phyloP scores from a whole-genome alignment of 2,329 filamentous ascomycete species.

The Hymenoscyphus fructigenus region DNA sequence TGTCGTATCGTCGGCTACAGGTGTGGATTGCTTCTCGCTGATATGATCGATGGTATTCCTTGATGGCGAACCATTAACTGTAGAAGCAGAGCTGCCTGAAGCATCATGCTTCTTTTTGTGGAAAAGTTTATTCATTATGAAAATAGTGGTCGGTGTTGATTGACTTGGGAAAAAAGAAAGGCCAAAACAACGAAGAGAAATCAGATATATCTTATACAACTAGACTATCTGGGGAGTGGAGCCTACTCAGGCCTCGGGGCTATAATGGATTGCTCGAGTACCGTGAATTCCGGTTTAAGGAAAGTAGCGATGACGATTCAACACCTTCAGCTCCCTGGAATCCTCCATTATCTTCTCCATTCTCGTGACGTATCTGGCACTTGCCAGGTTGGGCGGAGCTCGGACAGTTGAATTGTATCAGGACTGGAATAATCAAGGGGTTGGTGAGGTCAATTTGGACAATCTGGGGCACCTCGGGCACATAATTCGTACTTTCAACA shows the following conservation, averaged over 20 bases:
- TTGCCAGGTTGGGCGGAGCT: background rate
- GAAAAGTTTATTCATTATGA: slow-evolving; percentile 15
- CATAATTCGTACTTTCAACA: background rate
- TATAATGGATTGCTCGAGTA: background rate
- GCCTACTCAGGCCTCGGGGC: background rate
- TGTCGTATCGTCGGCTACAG: background rate
- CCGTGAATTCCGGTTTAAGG: background rate
- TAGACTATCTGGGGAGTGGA: slow-evolving; percentile 1
- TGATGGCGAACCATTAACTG: slow-evolving; percentile 5
- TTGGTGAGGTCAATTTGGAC: background rate
- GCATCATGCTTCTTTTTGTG: slow-evolving; percentile 13
- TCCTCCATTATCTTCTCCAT: background rate
- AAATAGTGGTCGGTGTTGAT: background rate
- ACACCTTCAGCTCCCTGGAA: background rate
- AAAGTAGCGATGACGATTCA: background rate
- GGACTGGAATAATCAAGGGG: background rate
- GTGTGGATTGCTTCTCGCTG: slow-evolving; percentile 5
- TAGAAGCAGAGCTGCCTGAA: slow-evolving; percentile 14
- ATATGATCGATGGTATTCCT: background rate
- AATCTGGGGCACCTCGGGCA: background rate
- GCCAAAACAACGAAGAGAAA: background rate
- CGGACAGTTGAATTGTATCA: background rate
- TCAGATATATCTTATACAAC: background rate
- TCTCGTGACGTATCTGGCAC: background rate
- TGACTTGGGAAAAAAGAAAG: background rate